Evolutionary conservation across 495 filamentous ascomycete genomes (phyloP).

Genomic region (Penicillium simplicissimum): DNA sequence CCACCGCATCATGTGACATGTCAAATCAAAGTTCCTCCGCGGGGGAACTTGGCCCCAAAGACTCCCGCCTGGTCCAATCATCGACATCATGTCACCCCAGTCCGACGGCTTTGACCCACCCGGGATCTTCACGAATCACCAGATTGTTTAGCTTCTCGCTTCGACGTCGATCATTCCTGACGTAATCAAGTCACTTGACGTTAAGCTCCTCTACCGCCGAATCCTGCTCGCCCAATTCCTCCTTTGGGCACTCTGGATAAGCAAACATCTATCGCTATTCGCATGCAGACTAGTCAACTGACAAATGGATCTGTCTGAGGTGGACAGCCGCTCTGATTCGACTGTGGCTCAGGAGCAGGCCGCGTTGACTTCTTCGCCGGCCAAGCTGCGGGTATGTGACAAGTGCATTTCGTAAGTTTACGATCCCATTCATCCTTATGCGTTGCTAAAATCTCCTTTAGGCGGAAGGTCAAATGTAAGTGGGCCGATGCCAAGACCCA

Average conservation of each 20-base stretch:
- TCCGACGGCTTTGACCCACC: too few species aligned
- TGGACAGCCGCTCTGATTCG: background rate
- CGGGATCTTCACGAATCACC: too few species aligned
- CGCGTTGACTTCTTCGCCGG: background rate
- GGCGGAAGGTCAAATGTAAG: conserved; percentile 24
- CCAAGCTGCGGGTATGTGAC: conserved; percentile 18
- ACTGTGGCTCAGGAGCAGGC: background rate
- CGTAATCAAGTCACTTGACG: background rate
- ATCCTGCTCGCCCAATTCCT: background rate
- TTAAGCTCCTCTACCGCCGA: background rate
- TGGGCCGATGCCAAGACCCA: background rate
- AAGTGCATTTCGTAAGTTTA: conserved; percentile 16
- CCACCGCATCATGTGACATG: too few species aligned
- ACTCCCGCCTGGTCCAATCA: too few species aligned
- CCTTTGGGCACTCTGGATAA: background rate
- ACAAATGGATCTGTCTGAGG: background rate
- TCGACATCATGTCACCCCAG: too few species aligned
- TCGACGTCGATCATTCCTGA: background rate
- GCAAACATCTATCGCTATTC: background rate
- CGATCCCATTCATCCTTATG: background rate
- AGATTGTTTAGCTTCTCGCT: background rate
- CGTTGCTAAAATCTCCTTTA: conserved; percentile 10
- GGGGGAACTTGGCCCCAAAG: too few species aligned
- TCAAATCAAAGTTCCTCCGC: too few species aligned
- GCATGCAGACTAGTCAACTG: background rate